phyloP scores from a whole-genome alignment of 2,329 filamentous ascomycete genomes.

The Fusarium ramigenum region DNA sequence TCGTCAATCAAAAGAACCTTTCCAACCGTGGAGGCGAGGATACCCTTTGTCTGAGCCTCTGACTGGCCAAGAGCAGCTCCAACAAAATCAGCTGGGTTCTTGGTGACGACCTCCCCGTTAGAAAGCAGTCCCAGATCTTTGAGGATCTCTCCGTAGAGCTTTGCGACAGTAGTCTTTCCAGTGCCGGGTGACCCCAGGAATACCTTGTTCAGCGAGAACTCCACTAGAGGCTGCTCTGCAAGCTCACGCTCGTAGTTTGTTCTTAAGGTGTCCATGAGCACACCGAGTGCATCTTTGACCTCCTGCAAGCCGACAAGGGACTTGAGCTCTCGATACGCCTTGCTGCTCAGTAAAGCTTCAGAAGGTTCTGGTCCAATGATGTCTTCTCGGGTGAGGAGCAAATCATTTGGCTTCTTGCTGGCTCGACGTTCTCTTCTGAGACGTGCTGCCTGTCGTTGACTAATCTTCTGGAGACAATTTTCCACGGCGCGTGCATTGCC shows the following conservation, averaged over 20 bases:
- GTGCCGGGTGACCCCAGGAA: constrained; percentile 79
- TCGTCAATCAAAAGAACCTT: constrained; percentile 86
- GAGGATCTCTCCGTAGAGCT: constrained; percentile 75
- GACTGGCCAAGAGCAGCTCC: constrained; percentile 71
- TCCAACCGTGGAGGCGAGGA: constrained; percentile 71
- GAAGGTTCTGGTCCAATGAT: constrained; percentile 75
- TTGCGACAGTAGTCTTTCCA: constrained; percentile 80
- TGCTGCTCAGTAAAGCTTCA: constrained; percentile 58
- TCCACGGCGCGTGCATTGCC: constrained; percentile 77
- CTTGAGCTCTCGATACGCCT: constrained; percentile 67
- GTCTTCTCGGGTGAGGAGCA: constrained; percentile 71
- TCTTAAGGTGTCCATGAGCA: constrained; percentile 68
- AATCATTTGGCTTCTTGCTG: constrained; percentile 60
- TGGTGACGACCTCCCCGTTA: constrained; percentile 76
- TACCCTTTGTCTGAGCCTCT: constrained; percentile 76
- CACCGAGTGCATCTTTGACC: constrained; percentile 70
- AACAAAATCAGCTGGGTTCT: constrained; percentile 79
- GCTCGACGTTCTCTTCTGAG: constrained; percentile 57
- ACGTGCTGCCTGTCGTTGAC: constrained; percentile 66
- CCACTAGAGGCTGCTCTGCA: constrained; percentile 64
- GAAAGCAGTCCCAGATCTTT: constrained; percentile 73
- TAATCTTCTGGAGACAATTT: constrained; percentile 65
- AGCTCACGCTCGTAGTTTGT: constrained; percentile 75
- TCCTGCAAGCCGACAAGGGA: constrained; percentile 65
- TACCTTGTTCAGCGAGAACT: constrained; percentile 72